Evolutionary conservation across 2,329 filamentous ascomycete species (phyloP), one percentile per base, ranked within the genome.

Genomic region (Verticillium tricorpus): DNA sequence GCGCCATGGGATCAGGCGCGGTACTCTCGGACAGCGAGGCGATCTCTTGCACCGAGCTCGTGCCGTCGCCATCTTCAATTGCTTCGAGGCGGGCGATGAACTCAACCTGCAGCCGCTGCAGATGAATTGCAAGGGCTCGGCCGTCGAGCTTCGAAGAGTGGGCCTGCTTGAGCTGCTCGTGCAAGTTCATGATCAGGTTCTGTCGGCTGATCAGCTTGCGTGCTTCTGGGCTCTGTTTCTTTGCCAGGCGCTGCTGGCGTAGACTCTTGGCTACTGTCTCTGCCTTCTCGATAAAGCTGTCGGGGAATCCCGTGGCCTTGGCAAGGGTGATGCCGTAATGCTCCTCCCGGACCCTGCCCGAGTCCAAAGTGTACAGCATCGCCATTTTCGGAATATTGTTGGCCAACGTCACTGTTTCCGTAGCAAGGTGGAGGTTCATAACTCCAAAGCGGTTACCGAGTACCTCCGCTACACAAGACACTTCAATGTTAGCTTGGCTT

Each of bases 241-340:
- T 87, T 31, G 80, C 80, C 61, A 87, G 82, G 22, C 82, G 79
- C 25, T 83, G 82, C 11, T 78, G 75, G 50, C 87, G 81, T 7
- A 97, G 76, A 25, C 82, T 82, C 3, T 80, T 78, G 0, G 90
- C 87, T 5, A 95, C 86, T 0, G 77, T 70, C 64, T 89, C 86
- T 0, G 93, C 94, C 35, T 84, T 80, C 7, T 88, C 77, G 2
- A 96, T 77, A 3, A 97, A 85, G 1, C 76, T 75, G 0, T 81
- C 72, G 0, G 94, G 92, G 7, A 97, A 82, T 0, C 90, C 88
- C 28, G 95, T 81, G 0, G 92, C 84, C 35, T 86, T 85, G 0
- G 94, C 93, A 3, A 97, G 82, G 0, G 88, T 82, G n/a, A 97
- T 83, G 0, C 95, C 95, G 69, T 99, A 99, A 67, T 92, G 87